These are phyloP conservation scores for Euphorbia pulcherrima DNA, from an alignment of 345 rosid genomes.

Conservation along the genomic window DNA sequence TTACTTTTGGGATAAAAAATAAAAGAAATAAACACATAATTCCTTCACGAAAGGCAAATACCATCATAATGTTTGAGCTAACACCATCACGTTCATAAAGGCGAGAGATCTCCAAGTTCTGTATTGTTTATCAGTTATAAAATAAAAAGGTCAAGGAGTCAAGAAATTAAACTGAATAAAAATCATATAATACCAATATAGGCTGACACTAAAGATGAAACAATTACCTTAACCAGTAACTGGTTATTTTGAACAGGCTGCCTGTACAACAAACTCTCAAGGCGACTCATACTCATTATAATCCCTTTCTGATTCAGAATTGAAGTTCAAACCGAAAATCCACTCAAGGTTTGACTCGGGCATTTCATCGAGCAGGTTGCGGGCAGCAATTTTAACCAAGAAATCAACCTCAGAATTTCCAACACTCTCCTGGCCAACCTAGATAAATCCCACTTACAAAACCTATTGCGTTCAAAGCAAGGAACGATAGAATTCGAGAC, in stretches of 20 bases:
- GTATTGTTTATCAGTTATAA: constrained; percentile 27
- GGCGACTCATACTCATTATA: constrained; percentile 54
- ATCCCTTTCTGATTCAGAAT: constrained; percentile 31
- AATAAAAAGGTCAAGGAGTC: constrained; percentile 1
- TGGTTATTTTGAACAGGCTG: constrained; percentile 67
- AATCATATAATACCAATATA: constrained; percentile 8
- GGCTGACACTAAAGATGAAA: constrained; percentile 6
- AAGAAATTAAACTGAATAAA: not conserved
- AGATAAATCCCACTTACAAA: constrained; percentile 43
- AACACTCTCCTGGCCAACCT: constrained; percentile 47
- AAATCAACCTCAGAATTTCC: constrained; percentile 38
- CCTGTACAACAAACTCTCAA: constrained; percentile 67
- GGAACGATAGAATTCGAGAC: constrained; percentile 56
- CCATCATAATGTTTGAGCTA: constrained; percentile 84
- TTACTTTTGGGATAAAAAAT: not conserved
- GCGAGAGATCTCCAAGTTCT: constrained; percentile 90
- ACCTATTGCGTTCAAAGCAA: constrained; percentile 48
- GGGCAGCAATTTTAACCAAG: constrained; percentile 66
- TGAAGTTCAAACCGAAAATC: constrained; percentile 41
- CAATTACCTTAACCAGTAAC: constrained; percentile 66
- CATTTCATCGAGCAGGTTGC: constrained; percentile 56
- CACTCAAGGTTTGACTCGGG: constrained; percentile 38
- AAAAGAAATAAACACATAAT: constrained; percentile 1
- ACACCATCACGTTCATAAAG: constrained; percentile 63
- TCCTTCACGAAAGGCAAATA: constrained; percentile 23